phyloP scores from a whole-genome alignment of 75 land plant species.

The Pinus tabuliformis region DNA sequence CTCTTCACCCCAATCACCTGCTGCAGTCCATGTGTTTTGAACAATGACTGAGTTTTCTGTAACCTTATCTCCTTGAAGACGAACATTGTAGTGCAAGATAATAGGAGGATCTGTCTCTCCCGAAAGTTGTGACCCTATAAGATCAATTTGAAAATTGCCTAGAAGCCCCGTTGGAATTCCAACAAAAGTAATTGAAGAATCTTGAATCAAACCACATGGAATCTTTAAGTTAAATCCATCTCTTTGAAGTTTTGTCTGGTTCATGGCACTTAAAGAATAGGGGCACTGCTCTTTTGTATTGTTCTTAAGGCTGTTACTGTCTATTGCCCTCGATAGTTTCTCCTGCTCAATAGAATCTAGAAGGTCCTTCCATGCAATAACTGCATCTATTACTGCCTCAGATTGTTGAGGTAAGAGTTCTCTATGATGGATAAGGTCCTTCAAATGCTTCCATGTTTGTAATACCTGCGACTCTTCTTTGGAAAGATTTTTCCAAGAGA shows the following conservation, averaged over 20 bases:
- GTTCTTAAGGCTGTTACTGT: conserved; percentile 15
- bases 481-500: conserved; percentile 37
- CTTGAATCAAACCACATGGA: conserved; percentile 92
- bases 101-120: conserved; percentile 84
- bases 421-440: conserved; percentile 28
- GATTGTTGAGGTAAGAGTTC: conserved; percentile 50
- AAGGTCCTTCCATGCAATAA: conserved; percentile 60
- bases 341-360: conserved; percentile 44
- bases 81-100: conserved; percentile 85
- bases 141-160: conserved; percentile 76
- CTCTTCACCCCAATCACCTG: conserved; percentile 85
- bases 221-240: conserved; percentile 37
- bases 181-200: conserved; percentile 85
- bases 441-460: conserved; percentile 65
- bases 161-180: conserved; percentile 73
- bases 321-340: conserved; percentile 11
- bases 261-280: conserved; percentile 60
- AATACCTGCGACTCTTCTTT: conserved; percentile 43
- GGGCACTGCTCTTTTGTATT: conserved; percentile 77
- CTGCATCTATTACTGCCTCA: conserved; percentile 66
- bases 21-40: conserved; percentile 87
- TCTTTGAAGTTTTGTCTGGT: conserved; percentile 43
- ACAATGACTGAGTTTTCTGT: conserved; percentile 89
- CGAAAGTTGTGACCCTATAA: conserved; percentile 61
- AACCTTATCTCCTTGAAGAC: conserved; percentile 81